Conservation (phyloP, 2,329 filamentous ascomycete genomes). For the Rhynchosporium graminicola region DNA sequence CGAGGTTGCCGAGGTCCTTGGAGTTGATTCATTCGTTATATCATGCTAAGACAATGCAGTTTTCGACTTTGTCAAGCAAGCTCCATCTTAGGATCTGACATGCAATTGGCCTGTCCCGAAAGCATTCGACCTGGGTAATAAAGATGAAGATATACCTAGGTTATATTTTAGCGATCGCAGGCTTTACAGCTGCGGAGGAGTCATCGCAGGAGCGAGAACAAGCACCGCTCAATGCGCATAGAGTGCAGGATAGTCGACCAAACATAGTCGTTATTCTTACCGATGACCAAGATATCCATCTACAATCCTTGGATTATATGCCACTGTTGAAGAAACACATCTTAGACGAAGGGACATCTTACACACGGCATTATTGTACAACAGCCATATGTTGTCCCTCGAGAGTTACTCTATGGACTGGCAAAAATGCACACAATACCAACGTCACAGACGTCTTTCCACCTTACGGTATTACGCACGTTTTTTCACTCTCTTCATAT, state of each 20-base stretch:
- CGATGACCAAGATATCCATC: slow-evolving; percentile 64
- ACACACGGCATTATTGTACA: slow-evolving; percentile 60
- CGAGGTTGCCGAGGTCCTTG: too few species aligned
- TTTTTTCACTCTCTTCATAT: background rate
- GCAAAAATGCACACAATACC: slow-evolving; percentile 63
- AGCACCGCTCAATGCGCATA: slow-evolving; percentile 13
- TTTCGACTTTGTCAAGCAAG: background rate
- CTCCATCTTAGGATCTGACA: background rate
- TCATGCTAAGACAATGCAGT: too few species aligned
- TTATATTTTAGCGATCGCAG: slow-evolving; percentile 19
- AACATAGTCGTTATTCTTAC: slow-evolving; percentile 66
- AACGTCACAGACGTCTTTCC: slow-evolving; percentile 55
- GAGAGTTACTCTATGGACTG: slow-evolving; percentile 61
- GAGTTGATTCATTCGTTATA: too few species aligned
- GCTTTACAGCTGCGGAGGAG: slow-evolving; percentile 22
- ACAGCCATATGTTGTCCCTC: slow-evolving; percentile 64
- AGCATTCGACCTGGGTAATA: background rate
- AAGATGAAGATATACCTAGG: slow-evolving; percentile 19
- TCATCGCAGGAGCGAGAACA: slow-evolving; percentile 11
- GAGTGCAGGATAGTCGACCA: slow-evolving; percentile 38
- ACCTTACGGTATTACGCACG: slow-evolving; percentile 49
- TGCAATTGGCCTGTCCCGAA: background rate
- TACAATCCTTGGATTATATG: slow-evolving; percentile 60
- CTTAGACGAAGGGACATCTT: slow-evolving; percentile 56
- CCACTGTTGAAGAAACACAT: slow-evolving; percentile 56